phyloP scores from a whole-genome alignment of 441 rosid genomes.

The Omphalea diandra region DNA sequence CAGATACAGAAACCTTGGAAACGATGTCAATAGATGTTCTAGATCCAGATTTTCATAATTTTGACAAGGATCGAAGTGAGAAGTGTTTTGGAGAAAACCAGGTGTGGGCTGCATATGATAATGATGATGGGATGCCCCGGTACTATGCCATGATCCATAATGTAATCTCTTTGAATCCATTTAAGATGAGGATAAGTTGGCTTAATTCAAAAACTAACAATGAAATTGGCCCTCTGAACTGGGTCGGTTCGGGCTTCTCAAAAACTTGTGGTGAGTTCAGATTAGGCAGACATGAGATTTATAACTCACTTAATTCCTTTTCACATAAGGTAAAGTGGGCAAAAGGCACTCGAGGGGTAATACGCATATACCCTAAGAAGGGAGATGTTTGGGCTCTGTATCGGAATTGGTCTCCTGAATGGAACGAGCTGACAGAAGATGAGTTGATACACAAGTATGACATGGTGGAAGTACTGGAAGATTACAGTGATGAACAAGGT shows the following conservation, averaged over 20 bases:
- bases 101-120: conserved; percentile 34
- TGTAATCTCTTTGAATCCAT: conserved; percentile 23
- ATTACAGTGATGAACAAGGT: conserved; percentile 38
- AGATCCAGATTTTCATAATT: conserved; percentile 60
- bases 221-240: conserved; percentile 34
- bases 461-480: conserved; percentile 45
- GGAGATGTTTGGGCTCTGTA: conserved; percentile 51
- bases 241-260: conserved; percentile 41
- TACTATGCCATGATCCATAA: conserved; percentile 21
- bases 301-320: conserved; percentile 34
- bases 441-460: conserved; percentile 38
- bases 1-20: conserved; percentile 37
- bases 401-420: conserved; percentile 45
- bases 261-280: conserved; percentile 44
- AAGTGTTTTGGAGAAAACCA: conserved; percentile 27
- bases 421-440: conserved; percentile 38
- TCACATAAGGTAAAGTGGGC: conserved; percentile 45
- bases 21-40: conserved; percentile 53
- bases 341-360: conserved; percentile 36
- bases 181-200: conserved; percentile 28
- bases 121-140: conserved; percentile 27
- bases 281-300: conserved; percentile 33
- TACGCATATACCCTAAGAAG: conserved; percentile 37
- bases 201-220: conserved; percentile 31
- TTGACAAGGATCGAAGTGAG: conserved; percentile 28